Base-by-base conservation (phyloP, 2,329 filamentous ascomycete genomes). In the Teratosphaeria nubilosa region DNA sequence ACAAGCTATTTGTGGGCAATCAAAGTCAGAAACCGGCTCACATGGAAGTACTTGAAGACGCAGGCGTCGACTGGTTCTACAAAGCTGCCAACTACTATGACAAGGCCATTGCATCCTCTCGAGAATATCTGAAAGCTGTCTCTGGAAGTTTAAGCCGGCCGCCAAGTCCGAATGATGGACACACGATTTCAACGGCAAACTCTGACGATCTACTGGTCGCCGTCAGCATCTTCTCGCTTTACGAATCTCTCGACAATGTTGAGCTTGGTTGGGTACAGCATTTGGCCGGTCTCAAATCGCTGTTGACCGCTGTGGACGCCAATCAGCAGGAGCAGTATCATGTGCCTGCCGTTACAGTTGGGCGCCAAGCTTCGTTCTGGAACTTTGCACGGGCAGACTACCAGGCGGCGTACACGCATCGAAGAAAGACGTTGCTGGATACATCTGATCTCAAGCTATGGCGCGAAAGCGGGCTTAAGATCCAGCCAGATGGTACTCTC, bases 161-260 rank as follows among this genome's bases (percentile, higher is more conserved):
- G 5, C 59, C 65, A 16, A 64, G 60, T 11, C 65, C 67, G 5
- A 62, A 60, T 24, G 61, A 60, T 3, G 61, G 65, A 20, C 55
- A 58, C 13, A 57, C 62, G 3, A 10, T 34, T 4, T 66, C 73
- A 0, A 63, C 73, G 56, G 75, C 74, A 48, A 78, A 76, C 62
- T 74, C 78, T 1, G 83, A 86, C 62, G 82, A 86, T 58, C 76
- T 86, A 1, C 74, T 86, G 16, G 82, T 84, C 3, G 83, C 84
- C 1, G 83, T 84, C 1, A 83, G 84, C 1, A 86, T 87, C 13
- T 74, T 87, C 9, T 86, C 83, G 56, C 78, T 84, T 0, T 86
- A 86, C 67, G 85, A 87, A 62, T 82, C 85, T 53, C 73, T 87
- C 22, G 83, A 86, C 67, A 81, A 82, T 3, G 82, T 82, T 1